phyloP scores from a whole-genome alignment of 2,329 filamentous ascomycete genomes.

The Colletotrichum endophyticum region DNA sequence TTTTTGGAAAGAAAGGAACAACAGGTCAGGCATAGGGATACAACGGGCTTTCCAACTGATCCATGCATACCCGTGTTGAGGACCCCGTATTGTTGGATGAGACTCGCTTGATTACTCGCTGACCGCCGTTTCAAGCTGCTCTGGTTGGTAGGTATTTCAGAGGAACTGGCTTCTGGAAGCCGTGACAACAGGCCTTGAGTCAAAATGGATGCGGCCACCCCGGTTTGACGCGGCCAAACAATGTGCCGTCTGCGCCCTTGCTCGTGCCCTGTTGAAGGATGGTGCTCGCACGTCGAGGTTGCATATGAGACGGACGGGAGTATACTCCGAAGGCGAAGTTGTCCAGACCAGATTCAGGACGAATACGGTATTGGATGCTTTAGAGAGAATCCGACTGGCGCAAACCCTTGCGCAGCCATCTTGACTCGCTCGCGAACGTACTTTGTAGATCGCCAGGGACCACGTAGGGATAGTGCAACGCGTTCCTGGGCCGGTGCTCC shows the following conservation, averaged over 20 bases:
- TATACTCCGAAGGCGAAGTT: background rate
- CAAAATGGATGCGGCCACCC: background rate
- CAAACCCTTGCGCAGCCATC: background rate
- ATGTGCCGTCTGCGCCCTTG: background rate
- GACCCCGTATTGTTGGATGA: background rate
- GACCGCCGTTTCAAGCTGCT: background rate
- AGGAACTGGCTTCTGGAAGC: slow-evolving; percentile 15
- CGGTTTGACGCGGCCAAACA: background rate
- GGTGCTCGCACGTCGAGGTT: background rate
- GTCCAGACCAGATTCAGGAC: background rate
- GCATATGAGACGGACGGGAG: background rate
- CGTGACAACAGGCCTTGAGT: background rate
- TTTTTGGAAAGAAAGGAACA: background rate
- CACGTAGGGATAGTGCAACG: background rate
- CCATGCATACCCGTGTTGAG: background rate
- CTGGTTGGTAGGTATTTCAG: background rate
- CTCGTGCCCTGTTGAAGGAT: background rate
- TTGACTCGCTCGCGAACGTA: background rate
- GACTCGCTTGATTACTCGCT: background rate
- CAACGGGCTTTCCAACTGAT: background rate
- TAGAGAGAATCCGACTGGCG: background rate
- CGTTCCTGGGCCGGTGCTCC: background rate
- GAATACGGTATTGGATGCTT: background rate
- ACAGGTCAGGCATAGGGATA: background rate
- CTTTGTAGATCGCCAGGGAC: background rate